Conservation (phyloP, 768 basidiomycete species). For the Podaxis sp. region DNA sequence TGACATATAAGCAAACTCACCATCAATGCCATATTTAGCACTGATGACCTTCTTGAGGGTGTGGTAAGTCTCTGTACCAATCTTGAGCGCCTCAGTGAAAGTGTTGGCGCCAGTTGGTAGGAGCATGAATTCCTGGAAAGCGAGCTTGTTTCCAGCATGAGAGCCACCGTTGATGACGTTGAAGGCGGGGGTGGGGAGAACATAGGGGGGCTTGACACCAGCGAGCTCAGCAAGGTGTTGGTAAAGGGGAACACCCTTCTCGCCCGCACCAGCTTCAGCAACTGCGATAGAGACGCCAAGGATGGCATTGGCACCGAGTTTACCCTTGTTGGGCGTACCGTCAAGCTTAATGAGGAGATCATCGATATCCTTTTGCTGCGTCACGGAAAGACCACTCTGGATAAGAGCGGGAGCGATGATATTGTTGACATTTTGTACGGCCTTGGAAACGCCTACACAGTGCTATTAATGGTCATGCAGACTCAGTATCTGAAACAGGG, state of each 20-base stretch:
- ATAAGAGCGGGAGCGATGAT: slow-evolving; percentile 88
- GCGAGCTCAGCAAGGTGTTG: slow-evolving; percentile 95
- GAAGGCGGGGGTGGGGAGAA: slow-evolving; percentile 91
- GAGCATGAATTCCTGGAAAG: slow-evolving; percentile 99
- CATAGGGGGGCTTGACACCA: slow-evolving; percentile 90
- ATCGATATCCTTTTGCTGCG: slow-evolving; percentile 92
- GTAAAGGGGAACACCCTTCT: slow-evolving; percentile 95
- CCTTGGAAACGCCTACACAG: slow-evolving; percentile 82
- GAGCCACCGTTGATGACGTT: slow-evolving; percentile 99
- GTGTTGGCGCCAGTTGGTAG: slow-evolving; percentile 88
- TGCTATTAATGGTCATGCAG: slow-evolving; percentile 16
- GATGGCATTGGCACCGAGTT: slow-evolving; percentile 98
- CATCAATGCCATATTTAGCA: slow-evolving; percentile 98
- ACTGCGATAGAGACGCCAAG: slow-evolving; percentile 98
- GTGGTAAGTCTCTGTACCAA: slow-evolving; percentile 97
- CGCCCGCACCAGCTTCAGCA: slow-evolving; percentile 88
- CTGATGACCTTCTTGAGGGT: slow-evolving; percentile 98
- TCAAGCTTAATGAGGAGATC: slow-evolving; percentile 98
- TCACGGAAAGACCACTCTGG: slow-evolving; percentile 80
- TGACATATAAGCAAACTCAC: slow-evolving; percentile 39
- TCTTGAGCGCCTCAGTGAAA: slow-evolving; percentile 98
- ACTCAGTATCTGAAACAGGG: slow-evolving; percentile 3
- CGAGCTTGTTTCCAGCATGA: slow-evolving; percentile 99
- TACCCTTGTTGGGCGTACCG: slow-evolving; percentile 97
- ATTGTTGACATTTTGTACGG: slow-evolving; percentile 92